Conservation (phyloP, 2,329 filamentous ascomycete species). For the Trichoderma simmonsii region DNA sequence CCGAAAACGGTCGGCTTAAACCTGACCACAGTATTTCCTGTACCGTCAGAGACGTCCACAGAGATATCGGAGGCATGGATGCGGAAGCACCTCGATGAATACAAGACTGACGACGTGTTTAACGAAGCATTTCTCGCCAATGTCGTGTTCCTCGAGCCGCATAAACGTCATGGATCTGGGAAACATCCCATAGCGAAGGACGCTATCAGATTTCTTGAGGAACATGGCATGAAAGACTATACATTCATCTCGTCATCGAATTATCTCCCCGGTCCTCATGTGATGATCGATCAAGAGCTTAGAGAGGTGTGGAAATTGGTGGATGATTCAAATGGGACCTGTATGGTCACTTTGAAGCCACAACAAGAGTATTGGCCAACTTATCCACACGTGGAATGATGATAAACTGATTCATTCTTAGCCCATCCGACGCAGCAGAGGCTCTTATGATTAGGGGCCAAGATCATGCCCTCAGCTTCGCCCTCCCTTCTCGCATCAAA, state of each 20-base stretch:
- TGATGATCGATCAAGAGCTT: neutral
- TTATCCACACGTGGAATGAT: neutral
- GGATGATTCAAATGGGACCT: neutral
- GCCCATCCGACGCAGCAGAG: neutral
- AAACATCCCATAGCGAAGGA: neutral
- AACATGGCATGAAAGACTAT: neutral
- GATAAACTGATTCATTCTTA: neutral
- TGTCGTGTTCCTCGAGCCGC: neutral
- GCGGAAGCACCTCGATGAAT: neutral
- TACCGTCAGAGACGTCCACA: rapidly evolving
- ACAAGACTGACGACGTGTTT: neutral
- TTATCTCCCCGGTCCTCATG: neutral
- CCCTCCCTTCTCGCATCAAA: neutral
- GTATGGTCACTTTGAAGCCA: neutral
- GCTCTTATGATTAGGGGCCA: neutral
- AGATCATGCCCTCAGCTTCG: neutral
- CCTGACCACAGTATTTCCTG: neutral
- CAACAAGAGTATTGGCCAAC: neutral
- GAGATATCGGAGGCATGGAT: neutral
- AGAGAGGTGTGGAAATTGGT: neutral
- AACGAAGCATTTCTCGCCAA: neutral
- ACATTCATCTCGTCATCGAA: neutral
- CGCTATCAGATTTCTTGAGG: neutral
- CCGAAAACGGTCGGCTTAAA: neutral
- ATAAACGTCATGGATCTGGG: neutral